A percentile compares a stretch with the other conserved stretches of the same genome.
phyloP scores from a whole-genome alignment of 2,329 filamentous ascomycete species.

The Clarireedia paspali region DNA sequence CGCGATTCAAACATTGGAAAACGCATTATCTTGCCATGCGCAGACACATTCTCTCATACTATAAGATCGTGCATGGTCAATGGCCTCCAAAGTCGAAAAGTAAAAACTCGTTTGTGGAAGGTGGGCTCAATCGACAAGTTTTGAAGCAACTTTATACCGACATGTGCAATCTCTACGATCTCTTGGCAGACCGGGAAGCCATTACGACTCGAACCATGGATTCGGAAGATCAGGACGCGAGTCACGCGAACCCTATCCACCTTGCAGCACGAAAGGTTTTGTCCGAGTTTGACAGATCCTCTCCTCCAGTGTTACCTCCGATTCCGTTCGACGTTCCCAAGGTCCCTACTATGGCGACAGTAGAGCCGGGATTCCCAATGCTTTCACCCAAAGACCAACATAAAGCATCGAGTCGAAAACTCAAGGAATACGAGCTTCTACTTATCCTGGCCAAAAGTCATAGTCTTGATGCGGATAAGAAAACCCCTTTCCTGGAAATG shows the following conservation, averaged over 20 bases:
- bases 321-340: slow-evolving; percentile 84
- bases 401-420: slow-evolving; percentile 60
- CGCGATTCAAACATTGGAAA: slow-evolving; percentile 82
- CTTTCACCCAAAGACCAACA: slow-evolving; percentile 65
- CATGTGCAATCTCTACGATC: slow-evolving; percentile 78
- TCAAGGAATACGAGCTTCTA: slow-evolving; percentile 72
- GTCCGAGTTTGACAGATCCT: slow-evolving; percentile 81
- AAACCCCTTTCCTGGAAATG: slow-evolving; percentile 56
- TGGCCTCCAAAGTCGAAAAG: slow-evolving; percentile 89
- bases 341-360: slow-evolving; percentile 60
- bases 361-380: slow-evolving; percentile 56
- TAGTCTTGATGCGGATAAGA: slow-evolving; percentile 62
- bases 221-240: slow-evolving; percentile 47
- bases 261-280: slow-evolving; percentile 72
- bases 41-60: slow-evolving; percentile 53
- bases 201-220: slow-evolving; percentile 70
- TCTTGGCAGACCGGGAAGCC: slow-evolving; percentile 72
- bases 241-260: slow-evolving; percentile 23
- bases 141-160: slow-evolving; percentile 78
- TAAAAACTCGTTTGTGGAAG: slow-evolving; percentile 82
- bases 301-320: slow-evolving; percentile 81
- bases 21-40: slow-evolving; percentile 67
- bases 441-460: slow-evolving; percentile 73
- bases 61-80: slow-evolving; percentile 57
- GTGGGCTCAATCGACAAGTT: slow-evolving; percentile 77